A percentile compares a stretch with the other conserved stretches of the same genome.
phyloP scores from a whole-genome alignment of 2,329 filamentous ascomycete species.

The Metarhizium anisopliae region DNA sequence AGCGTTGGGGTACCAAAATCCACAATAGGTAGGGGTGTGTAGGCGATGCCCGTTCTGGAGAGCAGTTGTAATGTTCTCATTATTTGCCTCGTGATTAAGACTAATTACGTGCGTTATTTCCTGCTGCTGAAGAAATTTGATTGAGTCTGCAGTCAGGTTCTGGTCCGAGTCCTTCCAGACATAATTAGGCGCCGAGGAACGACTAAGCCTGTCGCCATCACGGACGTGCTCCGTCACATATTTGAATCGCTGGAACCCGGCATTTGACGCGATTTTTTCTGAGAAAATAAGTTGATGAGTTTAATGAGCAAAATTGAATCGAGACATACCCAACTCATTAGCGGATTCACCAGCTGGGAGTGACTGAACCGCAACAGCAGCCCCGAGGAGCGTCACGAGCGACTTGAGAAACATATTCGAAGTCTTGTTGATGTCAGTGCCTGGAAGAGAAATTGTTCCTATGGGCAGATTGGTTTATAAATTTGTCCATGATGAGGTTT shows the following conservation, averaged over 20 bases:
- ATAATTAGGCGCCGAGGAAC: not conserved
- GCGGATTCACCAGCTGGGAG: no score
- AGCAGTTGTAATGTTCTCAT: not conserved
- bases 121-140: not conserved
- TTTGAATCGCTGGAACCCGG: not conserved
- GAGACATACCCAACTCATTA: no score
- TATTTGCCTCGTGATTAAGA: not conserved
- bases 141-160: not conserved
- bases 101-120: not conserved
- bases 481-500: no score
- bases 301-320: no score
- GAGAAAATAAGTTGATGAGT: no score
- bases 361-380: no score
- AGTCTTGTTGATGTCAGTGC: not conserved
- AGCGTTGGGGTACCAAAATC: not conserved
- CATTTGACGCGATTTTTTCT: not conserved
- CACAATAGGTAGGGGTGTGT: not conserved
- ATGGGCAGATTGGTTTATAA: no score
- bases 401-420: no score
- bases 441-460: no score
- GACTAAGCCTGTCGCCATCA: not conserved
- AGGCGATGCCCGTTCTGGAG: not conserved
- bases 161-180: not conserved
- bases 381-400: no score
- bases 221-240: not conserved